A percentile compares a stretch with the other conserved stretches of the same genome.
Evolutionary conservation across 495 filamentous ascomycete species (phyloP).

Genomic region (Staphylotrichum tortipilum): DNA sequence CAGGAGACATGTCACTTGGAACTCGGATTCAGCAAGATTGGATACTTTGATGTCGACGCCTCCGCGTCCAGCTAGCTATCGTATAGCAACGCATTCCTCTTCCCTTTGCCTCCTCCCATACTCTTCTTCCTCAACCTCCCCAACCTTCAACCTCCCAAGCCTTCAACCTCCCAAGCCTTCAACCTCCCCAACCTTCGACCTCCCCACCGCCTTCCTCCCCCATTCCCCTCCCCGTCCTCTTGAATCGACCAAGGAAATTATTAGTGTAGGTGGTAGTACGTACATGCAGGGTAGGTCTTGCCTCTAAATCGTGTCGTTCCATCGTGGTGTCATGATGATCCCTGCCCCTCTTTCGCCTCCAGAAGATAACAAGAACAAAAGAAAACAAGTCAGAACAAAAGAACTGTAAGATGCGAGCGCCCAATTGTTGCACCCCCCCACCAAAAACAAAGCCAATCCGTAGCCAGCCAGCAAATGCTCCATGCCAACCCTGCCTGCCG

Average conservation of each 20-base stretch:
- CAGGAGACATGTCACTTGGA: no score
- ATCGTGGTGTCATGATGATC: constrained; percentile 12
- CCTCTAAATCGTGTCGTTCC: constrained; percentile 11
- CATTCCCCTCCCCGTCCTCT: not conserved
- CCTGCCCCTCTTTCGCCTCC: not conserved
- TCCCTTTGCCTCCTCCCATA: no score
- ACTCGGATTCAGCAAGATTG: no score
- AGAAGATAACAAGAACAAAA: not conserved
- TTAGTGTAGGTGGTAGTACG: constrained; percentile 10
- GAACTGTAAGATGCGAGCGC: not conserved
- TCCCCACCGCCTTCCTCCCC: no score
- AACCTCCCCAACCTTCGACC: no score
- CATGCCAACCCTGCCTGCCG: constrained; percentile 3
- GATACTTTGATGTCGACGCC: no score
- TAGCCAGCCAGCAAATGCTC: constrained; percentile 10
- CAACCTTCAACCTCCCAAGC: no score
- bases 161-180: no score
- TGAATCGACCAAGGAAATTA: constrained; percentile 13
- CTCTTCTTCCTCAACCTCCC: no score
- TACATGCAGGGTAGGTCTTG: constrained; percentile 11
- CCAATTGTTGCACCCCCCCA: not conserved
- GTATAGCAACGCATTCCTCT: no score
- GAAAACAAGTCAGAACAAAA: not conserved
- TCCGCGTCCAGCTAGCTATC: no score
- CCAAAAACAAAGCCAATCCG: constrained; percentile 7